A percentile compares a stretch with the other conserved stretches of the same genome.
Conservation (phyloP, 176 grass and related monocot genomes). For the Aegilops speltoides region DNA sequence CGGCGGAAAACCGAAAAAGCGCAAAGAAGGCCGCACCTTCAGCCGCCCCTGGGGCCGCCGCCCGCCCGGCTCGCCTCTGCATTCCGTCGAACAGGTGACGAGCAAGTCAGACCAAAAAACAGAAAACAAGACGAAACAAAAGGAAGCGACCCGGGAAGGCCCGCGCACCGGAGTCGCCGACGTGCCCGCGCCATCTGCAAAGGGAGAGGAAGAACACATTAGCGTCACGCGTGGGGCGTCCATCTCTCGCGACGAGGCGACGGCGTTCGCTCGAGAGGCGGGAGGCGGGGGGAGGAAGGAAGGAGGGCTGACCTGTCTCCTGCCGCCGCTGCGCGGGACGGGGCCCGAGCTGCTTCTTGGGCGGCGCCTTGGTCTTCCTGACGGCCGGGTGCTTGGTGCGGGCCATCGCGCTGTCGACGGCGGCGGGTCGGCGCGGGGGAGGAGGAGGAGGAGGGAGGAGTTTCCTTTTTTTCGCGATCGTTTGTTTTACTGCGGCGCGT, state of each 20-base stretch:
- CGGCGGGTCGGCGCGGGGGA: background rate
- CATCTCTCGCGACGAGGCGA: background rate
- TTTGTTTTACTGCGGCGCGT: too few species aligned
- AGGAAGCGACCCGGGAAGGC: background rate
- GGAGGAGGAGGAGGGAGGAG: background rate
- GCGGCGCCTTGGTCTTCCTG: background rate
- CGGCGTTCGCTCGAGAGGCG: background rate
- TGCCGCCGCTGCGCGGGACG: background rate
- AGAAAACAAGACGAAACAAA: background rate
- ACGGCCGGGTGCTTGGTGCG: conserved; percentile 38
- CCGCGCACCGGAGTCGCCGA: background rate
- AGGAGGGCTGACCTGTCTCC: background rate
- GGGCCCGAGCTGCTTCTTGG: conserved; percentile 30
- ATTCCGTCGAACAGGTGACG: conserved; percentile 41
- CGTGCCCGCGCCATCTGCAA: background rate
- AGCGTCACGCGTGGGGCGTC: background rate
- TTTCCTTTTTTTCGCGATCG: background rate
- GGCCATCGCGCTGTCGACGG: conserved; percentile 29
- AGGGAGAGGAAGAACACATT: background rate
- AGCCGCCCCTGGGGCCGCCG: background rate
- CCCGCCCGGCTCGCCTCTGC: conserved; percentile 8
- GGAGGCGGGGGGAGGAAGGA: background rate
- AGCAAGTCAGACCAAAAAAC: background rate
- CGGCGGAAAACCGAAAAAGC: background rate
- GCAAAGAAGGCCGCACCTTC: background rate